phyloP scores from a whole-genome alignment of 257 asterid species.

The Solanum paucissectum region DNA sequence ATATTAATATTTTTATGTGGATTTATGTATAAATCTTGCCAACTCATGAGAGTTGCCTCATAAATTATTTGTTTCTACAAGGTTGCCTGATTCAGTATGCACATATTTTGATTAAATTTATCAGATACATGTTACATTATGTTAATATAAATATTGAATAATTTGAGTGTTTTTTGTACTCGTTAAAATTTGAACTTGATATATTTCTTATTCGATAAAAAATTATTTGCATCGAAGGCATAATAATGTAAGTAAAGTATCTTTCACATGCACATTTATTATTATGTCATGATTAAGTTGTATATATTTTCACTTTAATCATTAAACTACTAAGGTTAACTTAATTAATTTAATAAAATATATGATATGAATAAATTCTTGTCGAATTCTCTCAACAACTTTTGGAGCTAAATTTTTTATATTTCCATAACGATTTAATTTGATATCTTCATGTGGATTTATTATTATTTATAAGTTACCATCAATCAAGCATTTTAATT shows the following conservation, averaged over 20 bases:
- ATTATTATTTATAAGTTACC: background rate
- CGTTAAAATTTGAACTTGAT: background rate
- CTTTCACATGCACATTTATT: background rate
- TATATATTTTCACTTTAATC: too few species aligned
- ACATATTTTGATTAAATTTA: background rate
- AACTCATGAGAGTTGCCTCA: background rate
- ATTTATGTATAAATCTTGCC: background rate
- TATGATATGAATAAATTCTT: too few species aligned
- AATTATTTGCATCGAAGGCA: too few species aligned
- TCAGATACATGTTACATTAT: rapidly evolving
- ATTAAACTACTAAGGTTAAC: background rate
- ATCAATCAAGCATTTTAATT: background rate
- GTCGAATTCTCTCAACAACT: too few species aligned
- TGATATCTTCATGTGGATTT: background rate
- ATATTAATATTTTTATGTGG: background rate
- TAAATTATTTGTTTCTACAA: background rate
- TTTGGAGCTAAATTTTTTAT: too few species aligned
- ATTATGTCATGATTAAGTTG: background rate
- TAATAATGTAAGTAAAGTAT: too few species aligned
- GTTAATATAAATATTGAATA: background rate
- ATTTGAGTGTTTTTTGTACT: background rate
- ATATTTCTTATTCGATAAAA: too few species aligned
- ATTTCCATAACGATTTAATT: too few species aligned
- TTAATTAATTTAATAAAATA: background rate
- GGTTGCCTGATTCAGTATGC: background rate